A percentile compares a stretch with the other conserved stretches of the same genome.
Conservation (phyloP, 108 stramenopile genomes). For the Nitzschia palea region DNA sequence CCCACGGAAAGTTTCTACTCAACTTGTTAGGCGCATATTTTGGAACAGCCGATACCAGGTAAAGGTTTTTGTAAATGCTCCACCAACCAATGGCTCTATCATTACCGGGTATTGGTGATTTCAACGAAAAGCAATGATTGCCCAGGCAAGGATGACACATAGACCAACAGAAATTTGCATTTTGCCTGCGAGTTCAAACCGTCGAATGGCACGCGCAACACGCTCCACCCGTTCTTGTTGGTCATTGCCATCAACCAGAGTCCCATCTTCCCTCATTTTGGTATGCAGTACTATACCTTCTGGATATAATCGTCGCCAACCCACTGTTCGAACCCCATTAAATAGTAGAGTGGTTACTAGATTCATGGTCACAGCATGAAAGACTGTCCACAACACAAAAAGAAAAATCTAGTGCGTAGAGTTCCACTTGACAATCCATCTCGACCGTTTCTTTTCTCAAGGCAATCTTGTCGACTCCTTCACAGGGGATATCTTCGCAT, state of each 20-base stretch:
- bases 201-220: slow-evolving; percentile 17
- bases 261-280: slow-evolving; percentile 33
- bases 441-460: slow-evolving; percentile 21
- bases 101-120: too few relatives aligned
- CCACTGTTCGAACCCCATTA: slow-evolving; percentile 28
- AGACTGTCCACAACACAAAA: slow-evolving; percentile 21
- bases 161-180: slow-evolving; percentile 17
- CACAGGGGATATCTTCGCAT: slow-evolving; percentile 30
- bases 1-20: too few relatives aligned
- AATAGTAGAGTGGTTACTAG: slow-evolving; percentile 34
- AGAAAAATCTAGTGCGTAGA: slow-evolving; percentile 29
- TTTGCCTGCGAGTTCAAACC: slow-evolving; percentile 28
- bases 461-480: slow-evolving; percentile 27
- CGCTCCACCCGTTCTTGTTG: slow-evolving; percentile 11
- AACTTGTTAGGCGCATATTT: too few relatives aligned
- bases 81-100: too few relatives aligned
- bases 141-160: slow-evolving; percentile 19
- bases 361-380: slow-evolving; percentile 27
- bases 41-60: too few relatives aligned
- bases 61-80: too few relatives aligned
- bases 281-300: slow-evolving; percentile 26
- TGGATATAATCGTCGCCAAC: slow-evolving; percentile 42
- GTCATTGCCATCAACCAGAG: slow-evolving; percentile 17
- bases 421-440: slow-evolving; percentile 39
- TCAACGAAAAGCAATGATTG: background rate